Evolutionary conservation across 129 eudicot species (phyloP), one percentile per base, ranked within the genome.

Genomic region (Calendula officinalis): DNA sequence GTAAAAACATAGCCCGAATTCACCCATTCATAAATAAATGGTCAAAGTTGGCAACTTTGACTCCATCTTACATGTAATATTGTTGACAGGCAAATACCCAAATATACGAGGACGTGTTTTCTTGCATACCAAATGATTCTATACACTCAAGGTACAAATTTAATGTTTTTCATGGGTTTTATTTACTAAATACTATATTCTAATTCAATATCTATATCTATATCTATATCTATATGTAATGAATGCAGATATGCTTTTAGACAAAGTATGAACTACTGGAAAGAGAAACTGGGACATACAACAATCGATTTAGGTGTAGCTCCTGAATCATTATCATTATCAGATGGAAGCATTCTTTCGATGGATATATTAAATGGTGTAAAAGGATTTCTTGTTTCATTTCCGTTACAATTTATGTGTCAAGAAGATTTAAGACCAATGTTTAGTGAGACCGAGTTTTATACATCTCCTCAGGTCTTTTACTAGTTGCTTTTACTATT

Each of bases 291-390:
- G 8, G 83, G 86, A 34, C 84, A 83, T 67, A 85, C 91, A 6
- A 85, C 98, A 46, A 88, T 88, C n/a, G 98, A 92, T 78, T 71
- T 92, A 41, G 98, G 98, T 6, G 85, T 92, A 66, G 98, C 95
- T 14, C 87, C 95, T 3, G 87, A 82, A 53, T 50, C 50, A 30
- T 13, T 22, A 53, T 50, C 50, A 30, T 13, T 22, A 36, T 75
- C 63, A 37, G 69, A 78, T 50, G 95, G 82, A 48, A 62, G 72
- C 67, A 66, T 69, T 35, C 38, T 34, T 50, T 69, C 96, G 12
- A 55, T 45, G 80, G 90, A 84, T 58, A 75, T 58, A 56, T 15
- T 92, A 41, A 88, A 85, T 72, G 65, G 66, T 11, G 86, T 83
- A 17, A 72, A 55, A 72, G 98, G 95, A 14, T 77, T 80, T 76